Conservation (phyloP, 495 filamentous ascomycete genomes). For the Penicillium canescens region DNA sequence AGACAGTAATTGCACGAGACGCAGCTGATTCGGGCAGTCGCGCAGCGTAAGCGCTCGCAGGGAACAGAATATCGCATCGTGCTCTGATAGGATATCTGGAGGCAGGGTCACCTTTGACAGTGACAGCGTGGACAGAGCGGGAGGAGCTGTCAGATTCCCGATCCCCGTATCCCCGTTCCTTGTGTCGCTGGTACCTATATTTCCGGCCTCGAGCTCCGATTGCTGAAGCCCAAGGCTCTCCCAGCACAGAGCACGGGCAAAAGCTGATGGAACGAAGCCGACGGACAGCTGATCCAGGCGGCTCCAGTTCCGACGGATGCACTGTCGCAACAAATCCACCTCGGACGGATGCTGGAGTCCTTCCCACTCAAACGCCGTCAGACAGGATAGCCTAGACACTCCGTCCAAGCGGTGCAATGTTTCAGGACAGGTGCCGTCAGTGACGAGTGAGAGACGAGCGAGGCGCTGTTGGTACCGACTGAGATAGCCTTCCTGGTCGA, state of each 20-base stretch:
- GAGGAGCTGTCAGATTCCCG: neutral
- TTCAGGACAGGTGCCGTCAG: conserved; percentile 9
- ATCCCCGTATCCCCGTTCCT: too few species aligned
- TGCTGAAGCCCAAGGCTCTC: neutral
- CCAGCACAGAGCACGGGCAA: neutral
- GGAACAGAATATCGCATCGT: neutral
- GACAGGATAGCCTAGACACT: neutral
- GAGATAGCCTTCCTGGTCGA: conserved; percentile 4
- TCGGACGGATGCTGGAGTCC: conserved; percentile 9
- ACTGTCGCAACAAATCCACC: conserved; percentile 3
- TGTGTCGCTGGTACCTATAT: too few species aligned
- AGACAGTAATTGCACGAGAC: neutral
- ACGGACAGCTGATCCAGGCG: conserved; percentile 1
- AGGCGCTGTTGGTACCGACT: conserved; percentile 1
- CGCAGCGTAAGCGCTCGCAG: neutral
- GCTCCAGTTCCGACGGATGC: conserved; percentile 2
- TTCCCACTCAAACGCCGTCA: conserved; percentile 9
- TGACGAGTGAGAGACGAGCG: conserved; percentile 3
- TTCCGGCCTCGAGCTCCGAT: neutral
- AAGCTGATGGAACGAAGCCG: neutral
- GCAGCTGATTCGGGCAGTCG: neutral
- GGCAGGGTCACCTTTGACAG: neutral
- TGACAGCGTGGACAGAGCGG: neutral
- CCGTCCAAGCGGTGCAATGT: neutral
- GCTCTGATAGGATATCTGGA: neutral